Conservation (phyloP, 345 rosid species). For the Citrus glauca region DNA sequence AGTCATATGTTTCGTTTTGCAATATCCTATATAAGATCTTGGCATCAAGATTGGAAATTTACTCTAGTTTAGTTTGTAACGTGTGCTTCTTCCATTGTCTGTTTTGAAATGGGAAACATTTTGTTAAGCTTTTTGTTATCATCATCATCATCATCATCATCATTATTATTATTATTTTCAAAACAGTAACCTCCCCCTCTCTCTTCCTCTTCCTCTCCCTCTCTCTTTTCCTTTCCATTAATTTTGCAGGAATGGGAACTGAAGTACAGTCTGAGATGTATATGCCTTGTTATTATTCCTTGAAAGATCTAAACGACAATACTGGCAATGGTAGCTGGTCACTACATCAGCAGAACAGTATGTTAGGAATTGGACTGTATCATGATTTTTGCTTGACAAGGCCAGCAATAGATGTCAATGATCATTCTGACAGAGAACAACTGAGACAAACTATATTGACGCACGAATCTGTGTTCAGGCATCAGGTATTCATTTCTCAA, state of each 20-base stretch:
- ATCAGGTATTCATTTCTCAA: slow-evolving; percentile 46
- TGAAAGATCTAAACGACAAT: slow-evolving; percentile 46
- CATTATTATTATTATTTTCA: not conserved
- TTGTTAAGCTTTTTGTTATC: not conserved
- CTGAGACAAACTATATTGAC: slow-evolving; percentile 63
- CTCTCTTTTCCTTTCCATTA: not conserved
- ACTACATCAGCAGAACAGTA: slow-evolving; percentile 30
- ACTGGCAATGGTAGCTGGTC: slow-evolving; percentile 46
- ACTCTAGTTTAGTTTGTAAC: not conserved
- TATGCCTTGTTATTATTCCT: slow-evolving; percentile 44
- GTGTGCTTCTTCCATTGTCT: not conserved
- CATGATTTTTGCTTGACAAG: slow-evolving; percentile 28
- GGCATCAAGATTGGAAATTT: not conserved
- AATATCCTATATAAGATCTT: not conserved
- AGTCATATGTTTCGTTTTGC: not conserved
- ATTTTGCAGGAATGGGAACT: slow-evolving; percentile 61
- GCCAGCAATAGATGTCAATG: slow-evolving; percentile 23
- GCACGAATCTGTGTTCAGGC: slow-evolving; percentile 66
- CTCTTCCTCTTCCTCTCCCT: too few species aligned
- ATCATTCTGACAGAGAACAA: slow-evolving; percentile 41
- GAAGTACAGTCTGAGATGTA: slow-evolving; percentile 58
- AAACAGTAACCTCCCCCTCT: not conserved
- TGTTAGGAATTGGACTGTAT: slow-evolving; percentile 39
- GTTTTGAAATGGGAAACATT: not conserved
- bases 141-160: not conserved